Percentiles rank a stretch among this genome's conserved stretches.
phyloP scores from a whole-genome alignment of 2,329 filamentous ascomycete genomes.

The Pestalotiopsis sp. region DNA sequence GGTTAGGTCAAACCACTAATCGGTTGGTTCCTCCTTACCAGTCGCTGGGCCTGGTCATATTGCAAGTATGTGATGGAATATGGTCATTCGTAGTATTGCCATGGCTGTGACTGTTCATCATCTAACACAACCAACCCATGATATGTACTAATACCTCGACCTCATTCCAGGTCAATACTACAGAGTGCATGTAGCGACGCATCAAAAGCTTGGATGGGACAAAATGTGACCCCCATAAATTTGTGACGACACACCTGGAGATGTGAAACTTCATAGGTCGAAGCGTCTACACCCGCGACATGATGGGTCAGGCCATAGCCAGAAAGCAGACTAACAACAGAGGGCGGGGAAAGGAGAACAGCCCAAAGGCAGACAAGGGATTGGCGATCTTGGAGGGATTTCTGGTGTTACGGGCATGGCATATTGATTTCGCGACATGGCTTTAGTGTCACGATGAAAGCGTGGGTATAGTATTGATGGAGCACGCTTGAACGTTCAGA shows the following conservation, averaged over 20 bases:
- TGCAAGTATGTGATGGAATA: neutral
- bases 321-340: neutral
- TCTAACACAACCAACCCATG: neutral
- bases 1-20: no score
- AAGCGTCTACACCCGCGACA: conserved; percentile 13
- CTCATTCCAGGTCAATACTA: neutral
- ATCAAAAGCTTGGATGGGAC: neutral
- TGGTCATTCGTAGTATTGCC: conserved; percentile 1
- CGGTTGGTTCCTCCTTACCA: no score
- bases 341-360: neutral
- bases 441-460: no score
- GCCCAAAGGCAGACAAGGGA: conserved; percentile 5
- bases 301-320: conserved; percentile 3
- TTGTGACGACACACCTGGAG: neutral
- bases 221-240: neutral
- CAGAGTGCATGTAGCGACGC: neutral
- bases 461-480: no score
- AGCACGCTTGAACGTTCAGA: no score
- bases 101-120: conserved; percentile 2
- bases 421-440: no score
- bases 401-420: no score
- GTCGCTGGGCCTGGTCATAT: neutral
- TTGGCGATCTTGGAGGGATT: neutral
- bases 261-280: conserved; percentile 11
- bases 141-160: neutral